phyloP scores from a whole-genome alignment of 495 filamentous ascomycete species.

The Friedmanniomyces endolithicus region DNA sequence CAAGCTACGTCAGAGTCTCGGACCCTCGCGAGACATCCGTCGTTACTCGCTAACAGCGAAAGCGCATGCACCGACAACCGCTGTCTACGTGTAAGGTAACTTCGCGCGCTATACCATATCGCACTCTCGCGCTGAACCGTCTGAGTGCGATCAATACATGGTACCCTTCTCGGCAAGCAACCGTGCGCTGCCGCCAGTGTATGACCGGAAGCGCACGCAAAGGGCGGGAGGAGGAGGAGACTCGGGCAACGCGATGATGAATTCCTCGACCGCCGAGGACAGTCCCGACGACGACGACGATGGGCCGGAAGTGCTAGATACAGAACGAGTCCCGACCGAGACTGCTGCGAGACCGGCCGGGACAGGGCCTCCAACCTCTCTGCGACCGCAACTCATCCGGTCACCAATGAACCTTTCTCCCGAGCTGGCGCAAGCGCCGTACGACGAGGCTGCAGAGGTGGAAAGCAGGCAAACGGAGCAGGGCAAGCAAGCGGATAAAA shows the following conservation, averaged over 20 bases:
- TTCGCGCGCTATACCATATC: too few species aligned
- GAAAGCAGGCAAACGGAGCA: neutral
- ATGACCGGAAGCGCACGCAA: conserved; percentile 1
- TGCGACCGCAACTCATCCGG: conserved; percentile 2
- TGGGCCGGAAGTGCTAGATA: neutral
- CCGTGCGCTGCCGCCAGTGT: neutral
- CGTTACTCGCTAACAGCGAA: too few species aligned
- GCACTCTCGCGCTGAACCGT: too few species aligned
- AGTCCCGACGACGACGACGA: conserved; percentile 1
- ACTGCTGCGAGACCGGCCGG: neutral
- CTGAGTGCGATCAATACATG: neutral
- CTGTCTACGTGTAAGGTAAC: too few species aligned
- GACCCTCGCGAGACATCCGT: too few species aligned
- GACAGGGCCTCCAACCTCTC: neutral
- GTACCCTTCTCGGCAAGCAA: neutral
- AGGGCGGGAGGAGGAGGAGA: neutral
- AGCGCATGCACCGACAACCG: too few species aligned
- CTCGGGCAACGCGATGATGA: conserved; percentile 2
- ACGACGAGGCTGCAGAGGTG: neutral
- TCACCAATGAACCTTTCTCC: neutral
- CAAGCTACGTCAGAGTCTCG: too few species aligned
- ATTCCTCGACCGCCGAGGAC: neutral
- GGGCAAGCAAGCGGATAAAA: neutral
- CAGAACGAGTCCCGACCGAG: neutral
- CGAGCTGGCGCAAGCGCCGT: conserved; percentile 2